Percentiles rank a stretch among this genome's conserved stretches.
Evolutionary conservation across 2,329 filamentous ascomycete species (phyloP).

Genomic region (Tolypocladium ophioglossoides): DNA sequence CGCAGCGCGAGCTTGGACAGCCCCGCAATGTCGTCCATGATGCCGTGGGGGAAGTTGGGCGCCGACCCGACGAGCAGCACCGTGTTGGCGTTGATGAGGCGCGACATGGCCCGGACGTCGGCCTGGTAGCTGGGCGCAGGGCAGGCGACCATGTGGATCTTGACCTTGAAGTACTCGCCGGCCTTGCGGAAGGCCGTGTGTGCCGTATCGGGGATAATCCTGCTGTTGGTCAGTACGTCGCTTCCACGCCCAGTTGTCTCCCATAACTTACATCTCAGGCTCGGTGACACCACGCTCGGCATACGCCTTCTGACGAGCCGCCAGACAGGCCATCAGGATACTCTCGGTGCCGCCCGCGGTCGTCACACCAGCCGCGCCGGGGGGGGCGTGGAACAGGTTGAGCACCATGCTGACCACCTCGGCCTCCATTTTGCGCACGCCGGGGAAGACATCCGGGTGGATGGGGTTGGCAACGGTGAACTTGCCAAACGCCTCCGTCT

Average conservation of each 20-base stretch:
- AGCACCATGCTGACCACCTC: slow-evolving; percentile 95
- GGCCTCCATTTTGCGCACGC: slow-evolving; percentile 97
- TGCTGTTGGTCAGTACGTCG: slow-evolving; percentile 20
- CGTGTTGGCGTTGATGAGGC: slow-evolving; percentile 90
- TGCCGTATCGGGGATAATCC: slow-evolving; percentile 87
- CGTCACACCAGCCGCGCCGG: slow-evolving; percentile 76
- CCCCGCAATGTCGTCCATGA: slow-evolving; percentile 86
- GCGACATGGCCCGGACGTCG: slow-evolving; percentile 63
- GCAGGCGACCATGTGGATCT: slow-evolving; percentile 78
- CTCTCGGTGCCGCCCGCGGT: slow-evolving; percentile 93
- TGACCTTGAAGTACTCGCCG: slow-evolving; percentile 92
- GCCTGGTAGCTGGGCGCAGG: slow-evolving; percentile 81
- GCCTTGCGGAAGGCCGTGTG: slow-evolving; percentile 97
- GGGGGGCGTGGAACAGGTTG: slow-evolving; percentile 77
- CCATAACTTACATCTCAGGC: slow-evolving; percentile 73
- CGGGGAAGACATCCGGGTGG: slow-evolving; percentile 95
- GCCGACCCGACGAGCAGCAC: slow-evolving; percentile 87
- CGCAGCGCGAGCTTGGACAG: slow-evolving; percentile 75
- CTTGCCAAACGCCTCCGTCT: slow-evolving; percentile 85
- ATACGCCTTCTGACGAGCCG: slow-evolving; percentile 81
- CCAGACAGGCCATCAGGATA: slow-evolving; percentile 90
- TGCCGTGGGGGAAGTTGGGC: slow-evolving; percentile 96
- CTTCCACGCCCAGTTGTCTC: background rate
- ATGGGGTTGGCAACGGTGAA: slow-evolving; percentile 96
- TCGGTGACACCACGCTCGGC: slow-evolving; percentile 78